Evolutionary conservation across 805 yeast genomes (phyloP).

Genomic region (Komagataella pastoris): DNA sequence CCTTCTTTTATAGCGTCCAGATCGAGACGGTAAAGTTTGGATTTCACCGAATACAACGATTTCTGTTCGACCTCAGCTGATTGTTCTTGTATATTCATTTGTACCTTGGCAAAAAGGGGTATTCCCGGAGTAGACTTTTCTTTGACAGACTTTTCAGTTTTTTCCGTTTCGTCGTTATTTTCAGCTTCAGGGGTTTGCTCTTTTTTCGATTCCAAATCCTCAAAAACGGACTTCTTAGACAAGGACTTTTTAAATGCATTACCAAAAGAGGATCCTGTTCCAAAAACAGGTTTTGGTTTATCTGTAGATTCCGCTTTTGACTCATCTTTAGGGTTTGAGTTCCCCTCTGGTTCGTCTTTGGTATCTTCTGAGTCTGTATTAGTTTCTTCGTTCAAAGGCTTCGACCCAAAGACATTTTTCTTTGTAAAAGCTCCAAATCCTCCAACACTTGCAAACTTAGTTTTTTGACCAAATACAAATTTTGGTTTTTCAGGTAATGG

Average conservation of each 20-base stretch:
- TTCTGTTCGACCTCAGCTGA: constrained; percentile 90
- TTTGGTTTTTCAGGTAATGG: constrained; percentile 19
- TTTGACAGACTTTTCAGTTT: constrained; percentile 10
- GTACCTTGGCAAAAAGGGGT: constrained; percentile 37
- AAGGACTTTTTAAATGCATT: constrained; percentile 43
- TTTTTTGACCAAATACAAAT: constrained; percentile 43
- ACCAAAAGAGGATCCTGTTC: constrained; percentile 30
- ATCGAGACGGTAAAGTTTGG: constrained; percentile 69
- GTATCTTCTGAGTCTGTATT: constrained; percentile 1
- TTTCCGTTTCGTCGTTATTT: constrained; percentile 8
- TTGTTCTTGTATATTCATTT: constrained; percentile 42
- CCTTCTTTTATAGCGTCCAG: constrained; percentile 54
- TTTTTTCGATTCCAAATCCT: constrained; percentile 10
- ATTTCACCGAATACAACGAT: constrained; percentile 52
- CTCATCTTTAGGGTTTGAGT: not conserved
- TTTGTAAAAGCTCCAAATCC: constrained; percentile 20
- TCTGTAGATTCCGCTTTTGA: not conserved
- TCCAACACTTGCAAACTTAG: constrained; percentile 32
- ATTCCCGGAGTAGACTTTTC: constrained; percentile 17
- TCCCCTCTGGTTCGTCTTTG: constrained; percentile 1
- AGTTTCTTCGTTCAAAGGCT: constrained; percentile 5
- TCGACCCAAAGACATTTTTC: constrained; percentile 23
- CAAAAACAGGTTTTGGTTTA: constrained; percentile 22
- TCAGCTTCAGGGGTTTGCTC: constrained; percentile 4
- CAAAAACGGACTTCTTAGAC: constrained; percentile 45